phyloP scores from a whole-genome alignment of 202 grass and related monocot species.

The Carex sylvatica region DNA sequence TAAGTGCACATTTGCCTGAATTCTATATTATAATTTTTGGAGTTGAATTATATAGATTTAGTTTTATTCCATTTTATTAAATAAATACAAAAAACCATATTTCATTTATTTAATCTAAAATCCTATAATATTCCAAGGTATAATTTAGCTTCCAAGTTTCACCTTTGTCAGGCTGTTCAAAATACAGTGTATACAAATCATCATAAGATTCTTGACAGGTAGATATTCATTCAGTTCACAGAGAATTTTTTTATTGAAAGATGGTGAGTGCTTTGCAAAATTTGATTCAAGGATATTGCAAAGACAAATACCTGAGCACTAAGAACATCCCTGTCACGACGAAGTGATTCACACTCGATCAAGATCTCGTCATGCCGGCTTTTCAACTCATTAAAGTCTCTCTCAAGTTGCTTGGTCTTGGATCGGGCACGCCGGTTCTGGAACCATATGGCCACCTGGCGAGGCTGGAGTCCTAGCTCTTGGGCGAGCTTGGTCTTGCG shows the following conservation, averaged over 20 bases:
- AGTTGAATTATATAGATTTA: not conserved
- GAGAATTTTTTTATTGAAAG: not conserved
- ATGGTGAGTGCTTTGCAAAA: not conserved
- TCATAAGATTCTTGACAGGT: not conserved
- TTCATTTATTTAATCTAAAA: not conserved
- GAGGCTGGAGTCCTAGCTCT: constrained; percentile 76
- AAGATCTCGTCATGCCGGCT: constrained; percentile 61
- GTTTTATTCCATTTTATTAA: not conserved
- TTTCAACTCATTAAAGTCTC: constrained; percentile 64
- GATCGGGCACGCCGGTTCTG: constrained; percentile 97
- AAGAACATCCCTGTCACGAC: constrained; percentile 70
- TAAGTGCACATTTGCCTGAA: not conserved
- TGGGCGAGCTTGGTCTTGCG: constrained; percentile 73
- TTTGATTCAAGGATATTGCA: not conserved
- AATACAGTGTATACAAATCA: not conserved
- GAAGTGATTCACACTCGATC: constrained; percentile 76
- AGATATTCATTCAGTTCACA: not conserved
- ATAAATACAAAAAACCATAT: not conserved
- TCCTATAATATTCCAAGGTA: not conserved
- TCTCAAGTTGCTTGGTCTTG: constrained; percentile 90
- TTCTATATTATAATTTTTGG: not conserved
- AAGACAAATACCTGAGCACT: constrained; percentile 48
- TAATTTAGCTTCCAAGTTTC: not conserved
- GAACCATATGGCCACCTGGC: constrained; percentile 96
- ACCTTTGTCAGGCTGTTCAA: not conserved